Base-by-base conservation (phyloP, 2,329 filamentous ascomycete species). In the Fusarium paranaense region DNA sequence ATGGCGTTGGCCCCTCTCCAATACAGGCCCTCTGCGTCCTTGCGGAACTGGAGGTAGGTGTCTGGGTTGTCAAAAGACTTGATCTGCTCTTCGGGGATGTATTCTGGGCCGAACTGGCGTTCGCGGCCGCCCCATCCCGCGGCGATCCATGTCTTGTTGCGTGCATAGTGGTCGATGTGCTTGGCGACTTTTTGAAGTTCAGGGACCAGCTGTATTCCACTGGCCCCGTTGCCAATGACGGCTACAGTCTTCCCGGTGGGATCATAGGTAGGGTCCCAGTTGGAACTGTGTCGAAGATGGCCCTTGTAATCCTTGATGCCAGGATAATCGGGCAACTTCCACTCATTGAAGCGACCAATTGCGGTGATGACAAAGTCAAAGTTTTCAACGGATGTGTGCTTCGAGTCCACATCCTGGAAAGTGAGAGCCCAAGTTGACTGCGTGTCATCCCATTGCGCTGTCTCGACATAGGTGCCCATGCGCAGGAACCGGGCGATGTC, bases 311-410 rank as follows among this genome's bases (percentile, higher is more conserved):
- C 81, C 0, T 85, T 64, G 30, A 90, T 84, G 0, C 90, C 90
- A 4, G 87, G 86, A 71, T 90, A 90, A 32, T 90, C 81, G 0
- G 62, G 62, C 5, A 64, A 11, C 67, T 87, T 88, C 88, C 89
- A 91, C 25, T 87, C 87, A 75, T 92, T 93, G 82, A 64, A 91
- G 27, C 88, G 86, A 4, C 91, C 91, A 67, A 90, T 87, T 5
- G 90, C 90, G 2, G 88, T 89, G 25, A 93, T 83, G 1, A 93
- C 79, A 64, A 92, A 86, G 72, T 93, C 91, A 2, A 87, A 85
- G 82, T 13, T 38, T 14, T 38, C 37, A n/a, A 38, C 37, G 3
- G 37, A 38, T 4, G 37, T 38, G 37, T 38, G 37, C 37, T 38
- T 38, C 3, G 37, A 18, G 16, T 38, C 37, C 7, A 38, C 37